phyloP scores from a whole-genome alignment of 371 early-diverging fungal species.

The Furculomyces boomerangus region DNA sequence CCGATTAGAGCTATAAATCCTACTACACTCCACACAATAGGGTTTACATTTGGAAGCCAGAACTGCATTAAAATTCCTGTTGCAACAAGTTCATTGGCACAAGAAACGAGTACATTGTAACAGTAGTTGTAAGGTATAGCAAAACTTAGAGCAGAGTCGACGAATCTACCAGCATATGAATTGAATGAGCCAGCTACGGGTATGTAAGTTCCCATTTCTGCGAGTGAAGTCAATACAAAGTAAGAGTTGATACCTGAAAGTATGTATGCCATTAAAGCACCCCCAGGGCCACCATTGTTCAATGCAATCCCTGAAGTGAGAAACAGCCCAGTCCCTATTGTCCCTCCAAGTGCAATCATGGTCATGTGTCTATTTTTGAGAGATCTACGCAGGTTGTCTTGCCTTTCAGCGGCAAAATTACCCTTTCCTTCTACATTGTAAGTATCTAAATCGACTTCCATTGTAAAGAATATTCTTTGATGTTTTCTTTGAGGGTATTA shows the following conservation, averaged over 20 bases:
- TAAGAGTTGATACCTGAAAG: conserved; percentile 63
- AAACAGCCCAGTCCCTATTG: conserved; percentile 75
- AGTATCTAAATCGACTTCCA: neutral
- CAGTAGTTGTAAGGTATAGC: conserved; percentile 68
- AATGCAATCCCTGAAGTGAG: conserved; percentile 63
- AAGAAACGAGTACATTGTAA: conserved; percentile 65
- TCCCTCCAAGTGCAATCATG: conserved; percentile 67
- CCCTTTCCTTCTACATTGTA: neutral
- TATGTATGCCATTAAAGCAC: conserved; percentile 49
- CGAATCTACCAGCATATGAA: conserved; percentile 63
- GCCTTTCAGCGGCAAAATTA: neutral
- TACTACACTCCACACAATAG: conserved; percentile 38
- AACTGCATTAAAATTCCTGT: conserved; percentile 57
- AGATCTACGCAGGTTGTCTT: conserved; percentile 30
- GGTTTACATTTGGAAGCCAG: conserved; percentile 50
- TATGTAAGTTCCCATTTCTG: conserved; percentile 70
- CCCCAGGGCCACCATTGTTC: conserved; percentile 57
- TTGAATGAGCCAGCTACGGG: conserved; percentile 73
- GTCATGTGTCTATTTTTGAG: conserved; percentile 46
- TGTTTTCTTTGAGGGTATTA: too few species aligned
- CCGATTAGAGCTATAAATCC: conserved; percentile 34
- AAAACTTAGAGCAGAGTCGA: conserved; percentile 66
- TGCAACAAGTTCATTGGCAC: conserved; percentile 63
- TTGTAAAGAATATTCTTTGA: neutral
- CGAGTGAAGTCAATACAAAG: conserved; percentile 63